These are phyloP conservation scores for Phyllosticta citribraziliensis DNA, from an alignment of 2,329 filamentous ascomycete genomes.

Conservation along the genomic window DNA sequence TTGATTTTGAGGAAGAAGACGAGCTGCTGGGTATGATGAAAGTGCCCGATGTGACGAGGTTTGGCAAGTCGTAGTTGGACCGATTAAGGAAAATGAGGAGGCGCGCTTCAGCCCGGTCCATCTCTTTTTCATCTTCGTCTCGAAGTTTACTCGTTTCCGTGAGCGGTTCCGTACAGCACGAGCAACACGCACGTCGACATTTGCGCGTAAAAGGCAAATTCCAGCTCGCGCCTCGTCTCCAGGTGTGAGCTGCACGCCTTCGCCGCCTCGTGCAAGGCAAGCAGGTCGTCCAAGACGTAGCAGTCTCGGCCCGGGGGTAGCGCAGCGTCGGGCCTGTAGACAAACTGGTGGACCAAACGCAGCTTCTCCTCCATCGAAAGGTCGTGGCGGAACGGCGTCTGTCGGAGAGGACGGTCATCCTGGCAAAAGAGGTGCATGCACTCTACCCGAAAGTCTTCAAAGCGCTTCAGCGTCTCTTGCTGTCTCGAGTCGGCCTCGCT, in stretches of 20 bases:
- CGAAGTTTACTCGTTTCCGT: not conserved
- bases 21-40: not conserved
- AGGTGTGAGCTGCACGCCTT: not conserved
- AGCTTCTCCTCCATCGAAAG: not conserved
- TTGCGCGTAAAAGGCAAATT: not conserved
- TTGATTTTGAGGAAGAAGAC: not conserved
- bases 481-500: not conserved
- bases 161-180: not conserved
- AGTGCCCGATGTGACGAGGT: not conserved
- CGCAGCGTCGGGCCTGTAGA: not conserved
- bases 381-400: not conserved
- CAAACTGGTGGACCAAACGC: not conserved
- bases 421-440: not conserved
- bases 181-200: slow-evolving; percentile 1
- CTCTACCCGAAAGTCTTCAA: not conserved
- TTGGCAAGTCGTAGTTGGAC: not conserved
- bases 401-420: not conserved
- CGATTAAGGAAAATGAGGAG: no score
- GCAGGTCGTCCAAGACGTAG: not conserved
- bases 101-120: no score
- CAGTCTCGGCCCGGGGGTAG: not conserved
- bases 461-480: not conserved
- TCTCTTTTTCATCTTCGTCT: not conserved
- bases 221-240: not conserved
- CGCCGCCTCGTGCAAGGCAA: not conserved